Base-by-base conservation (phyloP, 176 grass and related monocot genomes). In the Oryza longistaminata region DNA sequence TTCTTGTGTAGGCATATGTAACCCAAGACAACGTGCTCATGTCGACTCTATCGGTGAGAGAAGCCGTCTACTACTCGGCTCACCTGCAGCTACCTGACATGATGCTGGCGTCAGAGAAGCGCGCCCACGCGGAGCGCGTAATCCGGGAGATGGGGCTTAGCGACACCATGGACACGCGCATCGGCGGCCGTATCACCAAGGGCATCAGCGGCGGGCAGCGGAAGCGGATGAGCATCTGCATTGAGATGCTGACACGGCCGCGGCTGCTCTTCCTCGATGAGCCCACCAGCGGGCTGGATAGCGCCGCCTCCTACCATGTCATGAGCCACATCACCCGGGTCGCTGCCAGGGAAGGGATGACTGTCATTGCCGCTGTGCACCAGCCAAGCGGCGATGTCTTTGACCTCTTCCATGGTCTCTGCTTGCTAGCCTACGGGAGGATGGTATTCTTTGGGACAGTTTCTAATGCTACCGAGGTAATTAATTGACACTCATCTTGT, bases 201-300 rank as follows among this genome's bases (percentile, higher is more conserved):
- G 91, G 88, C 64, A 93, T 90, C 50, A 93, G 88, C 17, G 82
- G 91, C 11, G 91, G 85, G 27, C 91, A 93, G 17, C 39, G 74
- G 74, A 93, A 90, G 79, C 77, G 91, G n/a, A 10, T 93, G 24
- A 90, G 73, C 85, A 93, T 93, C 64, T 90, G 88, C 60, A 44
- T 93, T 24, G 88, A 93, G 85, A 93, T 93, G 64, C 77, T 93
- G 13, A 88, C 86, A 16, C 82, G 77, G 11, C 91, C 91, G 7
- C 66, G 83, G 25, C 81, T 93, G 29, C 81, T 98, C 21, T 98
- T 98, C 91, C 85, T 98, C 0, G 93, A 98, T 70, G 96, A 98
- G 88, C 96, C 96, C 46, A 98, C 96, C 9, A 98, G 91, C 74
- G 96, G 96, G 0, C 90, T 99, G 81, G 96, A 99, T 76, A 92